Percentiles rank a stretch among this genome's conserved stretches.
These are phyloP conservation scores for Erigeron philadelphicus DNA, from an alignment of 140 eudicot genomes.

Conservation along the genomic window DNA sequence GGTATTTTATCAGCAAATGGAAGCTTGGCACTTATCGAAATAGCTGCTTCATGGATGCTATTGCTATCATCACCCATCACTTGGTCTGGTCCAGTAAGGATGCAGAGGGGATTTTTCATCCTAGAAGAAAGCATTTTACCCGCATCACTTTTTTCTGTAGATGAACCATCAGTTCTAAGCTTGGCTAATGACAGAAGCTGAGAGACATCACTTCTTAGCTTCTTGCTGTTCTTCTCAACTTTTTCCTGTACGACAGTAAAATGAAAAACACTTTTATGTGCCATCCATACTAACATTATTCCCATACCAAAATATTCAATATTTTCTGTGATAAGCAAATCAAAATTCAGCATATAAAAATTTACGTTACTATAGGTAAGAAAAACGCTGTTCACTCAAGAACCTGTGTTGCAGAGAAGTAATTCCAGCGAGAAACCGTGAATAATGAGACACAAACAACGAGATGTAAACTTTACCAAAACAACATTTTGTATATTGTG, in stretches of 20 bases:
- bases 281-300: constrained; percentile 14
- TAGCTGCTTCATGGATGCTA: constrained; percentile 44
- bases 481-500: neutral
- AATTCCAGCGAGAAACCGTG: neutral
- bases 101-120: constrained; percentile 49
- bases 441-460: neutral
- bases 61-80: constrained; percentile 46
- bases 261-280: neutral
- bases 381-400: constrained; percentile 12
- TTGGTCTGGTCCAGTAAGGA: constrained; percentile 41
- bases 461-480: neutral
- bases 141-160: constrained; percentile 26
- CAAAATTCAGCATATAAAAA: neutral
- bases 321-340: constrained; percentile 1
- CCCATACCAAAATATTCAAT: constrained; percentile 19
- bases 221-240: constrained; percentile 48
- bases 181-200: constrained; percentile 39
- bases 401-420: neutral
- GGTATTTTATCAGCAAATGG: constrained; percentile 64
- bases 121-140: constrained; percentile 54
- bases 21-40: constrained; percentile 50
- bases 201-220: constrained; percentile 43
- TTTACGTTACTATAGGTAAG: constrained; percentile 11
- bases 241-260: constrained; percentile 46
- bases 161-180: constrained; percentile 31